phyloP scores from a whole-genome alignment of 352 stramenopile genomes.

The Globisporangium alternatum region DNA sequence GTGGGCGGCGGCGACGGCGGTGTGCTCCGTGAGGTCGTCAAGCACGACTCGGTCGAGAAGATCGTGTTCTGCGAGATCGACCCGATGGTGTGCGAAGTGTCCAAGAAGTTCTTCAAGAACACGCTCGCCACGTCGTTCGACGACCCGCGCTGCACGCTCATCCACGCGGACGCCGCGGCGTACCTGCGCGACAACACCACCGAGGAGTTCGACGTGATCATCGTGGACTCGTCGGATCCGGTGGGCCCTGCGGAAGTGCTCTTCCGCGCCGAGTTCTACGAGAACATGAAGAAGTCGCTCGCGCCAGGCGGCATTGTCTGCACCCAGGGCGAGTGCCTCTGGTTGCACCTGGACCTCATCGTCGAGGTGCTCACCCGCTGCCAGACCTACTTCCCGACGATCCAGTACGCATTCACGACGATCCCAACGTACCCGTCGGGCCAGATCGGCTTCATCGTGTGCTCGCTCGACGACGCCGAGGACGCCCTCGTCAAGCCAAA shows the following conservation, averaged over 20 bases:
- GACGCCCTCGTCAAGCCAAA: constrained; percentile 66
- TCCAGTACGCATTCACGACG: constrained; percentile 99
- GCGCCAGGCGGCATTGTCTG: constrained; percentile 82
- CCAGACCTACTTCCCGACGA: constrained; percentile 88
- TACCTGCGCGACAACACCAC: constrained; percentile 83
- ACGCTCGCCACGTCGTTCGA: constrained; percentile 93
- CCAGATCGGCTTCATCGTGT: constrained; percentile 98
- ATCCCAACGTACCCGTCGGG: constrained; percentile 99
- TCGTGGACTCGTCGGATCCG: constrained; percentile 96
- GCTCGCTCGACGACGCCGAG: constrained; percentile 67
- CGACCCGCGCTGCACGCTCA: constrained; percentile 93
- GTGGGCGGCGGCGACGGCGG: constrained; percentile 98
- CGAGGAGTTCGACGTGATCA: constrained; percentile 95
- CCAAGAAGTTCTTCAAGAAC: constrained; percentile 92
- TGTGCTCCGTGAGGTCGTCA: constrained; percentile 95
- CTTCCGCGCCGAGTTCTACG: constrained; percentile 95
- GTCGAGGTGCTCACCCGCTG: constrained; percentile 92
- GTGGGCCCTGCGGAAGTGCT: constrained; percentile 94
- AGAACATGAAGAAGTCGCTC: constrained; percentile 91
- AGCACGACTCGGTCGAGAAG: constrained; percentile 93
- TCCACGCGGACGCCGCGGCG: constrained; percentile 90
- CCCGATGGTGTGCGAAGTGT: constrained; percentile 94
- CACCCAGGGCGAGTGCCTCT: constrained; percentile 97
- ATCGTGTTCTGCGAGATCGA: constrained; percentile 99
- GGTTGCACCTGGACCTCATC: constrained; percentile 98